A percentile compares a stretch with the other conserved stretches of the same genome.
These are phyloP conservation scores for Fusarium miscanthi DNA, from an alignment of 2,329 filamentous ascomycete species.

Conservation along the genomic window DNA sequence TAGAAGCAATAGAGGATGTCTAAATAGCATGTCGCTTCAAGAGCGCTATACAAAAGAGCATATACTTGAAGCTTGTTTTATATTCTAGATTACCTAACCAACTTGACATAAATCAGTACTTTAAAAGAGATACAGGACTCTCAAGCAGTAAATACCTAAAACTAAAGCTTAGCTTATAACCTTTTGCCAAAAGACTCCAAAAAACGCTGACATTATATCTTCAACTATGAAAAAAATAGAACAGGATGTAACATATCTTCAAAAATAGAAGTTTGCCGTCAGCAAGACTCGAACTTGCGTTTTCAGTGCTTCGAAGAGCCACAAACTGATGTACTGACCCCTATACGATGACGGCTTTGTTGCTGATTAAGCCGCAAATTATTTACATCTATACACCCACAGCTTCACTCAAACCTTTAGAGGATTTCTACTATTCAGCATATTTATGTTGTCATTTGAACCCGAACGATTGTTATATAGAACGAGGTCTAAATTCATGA, in stretches of 20 bases:
- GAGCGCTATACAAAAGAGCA: not conserved
- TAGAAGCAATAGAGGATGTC: not conserved
- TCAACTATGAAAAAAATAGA: not conserved
- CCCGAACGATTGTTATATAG: not conserved
- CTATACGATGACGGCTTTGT: constrained; percentile 42
- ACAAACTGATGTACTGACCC: constrained; percentile 44
- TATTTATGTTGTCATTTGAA: not conserved
- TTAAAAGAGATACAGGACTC: not conserved
- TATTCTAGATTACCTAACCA: not conserved
- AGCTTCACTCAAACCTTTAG: not conserved
- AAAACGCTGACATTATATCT: not conserved
- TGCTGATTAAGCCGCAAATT: not conserved
- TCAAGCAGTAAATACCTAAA: not conserved
- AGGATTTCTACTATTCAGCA: not conserved
- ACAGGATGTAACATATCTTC: not conserved
- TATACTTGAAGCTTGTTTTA: not conserved
- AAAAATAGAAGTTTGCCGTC: constrained; percentile 29
- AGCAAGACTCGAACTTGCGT: constrained; percentile 42
- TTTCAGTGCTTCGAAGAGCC: constrained; percentile 36
- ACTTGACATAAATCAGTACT: not conserved
- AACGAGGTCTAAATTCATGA: too few relatives aligned
- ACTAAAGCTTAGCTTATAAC: not conserved
- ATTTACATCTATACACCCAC: accelerated
- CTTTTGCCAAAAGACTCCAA: not conserved
- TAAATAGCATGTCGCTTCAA: not conserved